phyloP scores from a whole-genome alignment of 139 green algal genomes.

The Parachlorella kessleri region DNA sequence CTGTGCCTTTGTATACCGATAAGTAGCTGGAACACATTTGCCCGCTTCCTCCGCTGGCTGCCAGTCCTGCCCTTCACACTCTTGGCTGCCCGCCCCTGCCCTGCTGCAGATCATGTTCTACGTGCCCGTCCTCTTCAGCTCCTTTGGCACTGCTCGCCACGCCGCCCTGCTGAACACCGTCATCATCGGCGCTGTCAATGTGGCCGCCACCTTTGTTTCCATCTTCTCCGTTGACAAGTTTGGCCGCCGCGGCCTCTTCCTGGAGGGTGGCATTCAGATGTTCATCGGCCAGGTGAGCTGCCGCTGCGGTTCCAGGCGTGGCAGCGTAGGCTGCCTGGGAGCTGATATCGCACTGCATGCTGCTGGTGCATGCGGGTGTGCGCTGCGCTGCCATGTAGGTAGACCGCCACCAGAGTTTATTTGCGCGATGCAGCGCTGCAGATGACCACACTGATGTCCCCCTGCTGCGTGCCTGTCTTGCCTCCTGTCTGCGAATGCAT shows the following conservation, averaged over 20 bases:
- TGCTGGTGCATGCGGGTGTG: background rate
- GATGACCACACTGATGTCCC: no score
- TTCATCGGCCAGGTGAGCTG: slow-evolving; percentile 41
- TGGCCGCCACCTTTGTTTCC: slow-evolving; percentile 58
- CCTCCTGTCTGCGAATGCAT: background rate
- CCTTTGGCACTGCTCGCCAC: slow-evolving; percentile 34
- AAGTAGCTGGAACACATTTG: no score
- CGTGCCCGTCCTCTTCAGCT: slow-evolving; percentile 53
- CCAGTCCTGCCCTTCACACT: background rate
- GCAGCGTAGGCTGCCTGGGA: background rate
- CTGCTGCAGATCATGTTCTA: slow-evolving; percentile 58
- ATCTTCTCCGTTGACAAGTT: slow-evolving; percentile 60
- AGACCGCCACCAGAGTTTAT: background rate
- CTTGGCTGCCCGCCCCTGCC: no score
- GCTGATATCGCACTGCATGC: background rate
- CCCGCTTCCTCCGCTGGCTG: no score
- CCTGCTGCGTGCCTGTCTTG: background rate
- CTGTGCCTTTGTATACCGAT: no score
- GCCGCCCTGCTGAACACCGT: slow-evolving; percentile 56
- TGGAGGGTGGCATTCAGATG: slow-evolving; percentile 70
- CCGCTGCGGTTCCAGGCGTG: background rate
- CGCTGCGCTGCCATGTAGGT: background rate
- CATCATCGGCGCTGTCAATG: slow-evolving; percentile 60
- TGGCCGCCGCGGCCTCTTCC: slow-evolving; percentile 55
- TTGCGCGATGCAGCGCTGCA: background rate